phyloP scores from a whole-genome alignment of 2,329 filamentous ascomycete genomes.

The Fusarium camptoceras region DNA sequence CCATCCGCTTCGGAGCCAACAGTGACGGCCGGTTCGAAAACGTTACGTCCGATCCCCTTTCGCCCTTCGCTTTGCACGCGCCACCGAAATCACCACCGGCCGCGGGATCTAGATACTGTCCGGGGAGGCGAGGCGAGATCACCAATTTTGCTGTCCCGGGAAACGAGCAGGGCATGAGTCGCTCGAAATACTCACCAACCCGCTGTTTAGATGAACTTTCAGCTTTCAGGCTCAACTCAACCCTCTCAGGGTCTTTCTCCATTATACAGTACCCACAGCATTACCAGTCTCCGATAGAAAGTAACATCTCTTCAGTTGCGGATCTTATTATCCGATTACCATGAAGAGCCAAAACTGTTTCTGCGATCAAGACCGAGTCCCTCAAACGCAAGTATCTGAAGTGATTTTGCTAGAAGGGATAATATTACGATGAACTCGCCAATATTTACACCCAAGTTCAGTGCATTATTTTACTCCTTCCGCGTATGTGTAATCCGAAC shows the following conservation, averaged over 20 bases:
- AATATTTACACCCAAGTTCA: background rate
- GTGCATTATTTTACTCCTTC: background rate
- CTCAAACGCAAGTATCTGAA: background rate
- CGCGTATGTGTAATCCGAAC: conserved; percentile 5
- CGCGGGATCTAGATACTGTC: conserved; percentile 16
- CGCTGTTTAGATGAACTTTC: background rate
- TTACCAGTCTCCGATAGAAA: conserved; percentile 4
- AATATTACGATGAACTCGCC: background rate
- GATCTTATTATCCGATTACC: conserved; percentile 18
- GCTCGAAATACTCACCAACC: conserved; percentile 25
- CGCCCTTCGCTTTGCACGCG: conserved; percentile 16
- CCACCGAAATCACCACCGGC: conserved; percentile 40
- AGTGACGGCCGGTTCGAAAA: conserved; percentile 14
- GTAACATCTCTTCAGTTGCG: background rate
- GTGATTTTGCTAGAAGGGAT: background rate
- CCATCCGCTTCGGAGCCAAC: conserved; percentile 20
- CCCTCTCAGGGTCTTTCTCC: conserved; percentile 6
- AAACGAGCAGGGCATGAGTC: background rate
- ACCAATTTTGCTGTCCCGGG: background rate
- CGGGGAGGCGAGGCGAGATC: conserved; percentile 9
- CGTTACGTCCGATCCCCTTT: conserved; percentile 16
- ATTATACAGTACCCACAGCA: background rate
- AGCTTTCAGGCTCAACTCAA: background rate
- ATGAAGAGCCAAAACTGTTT: background rate
- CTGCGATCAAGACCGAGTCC: background rate